Base-by-base conservation (phyloP, 2,329 filamentous ascomycete genomes). In the Nemania sp. region DNA sequence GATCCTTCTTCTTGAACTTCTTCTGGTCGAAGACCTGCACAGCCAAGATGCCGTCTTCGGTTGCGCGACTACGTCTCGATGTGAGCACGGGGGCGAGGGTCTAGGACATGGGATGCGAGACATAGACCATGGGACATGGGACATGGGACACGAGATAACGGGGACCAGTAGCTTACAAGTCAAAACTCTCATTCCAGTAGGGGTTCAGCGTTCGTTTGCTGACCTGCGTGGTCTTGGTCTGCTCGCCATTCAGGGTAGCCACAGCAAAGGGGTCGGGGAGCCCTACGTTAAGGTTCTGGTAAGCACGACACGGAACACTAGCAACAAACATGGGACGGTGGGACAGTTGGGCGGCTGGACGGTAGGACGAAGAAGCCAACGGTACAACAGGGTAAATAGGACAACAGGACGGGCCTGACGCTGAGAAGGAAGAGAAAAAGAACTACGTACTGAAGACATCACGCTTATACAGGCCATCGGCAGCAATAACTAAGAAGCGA, bases 1-100 rank as follows among this genome's bases (percentile, higher is more conserved):
- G 94, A 66, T 99, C 94, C 91, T 97, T 99, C 84, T 99, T 99
- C 81, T 99, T 99, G 78, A 99, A 99, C 77, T 99, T 99, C 80
- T 97, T 97, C 76, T 99, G 94, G 74, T 99, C 94, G 71, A 99
- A 99, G 50, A 99, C 96, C 71, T 99, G 94, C 41, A 99, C 92
- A 6, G 94, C 94, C 42, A 99, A 81, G 68, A 99, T 97, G 72
- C 92, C 96, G 68, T 96, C 93, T 72, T 99, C 94, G 57, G 88
- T 94, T 56, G 91, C 93, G 71, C 83, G 84, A 79, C 94, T 97
- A 70, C 54, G 65, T 30, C 19, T 47, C 41, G 36, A 54, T 52
- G 48, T 64, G 61, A 61, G 65, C 63, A 61, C 55, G 44, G 56
- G 48, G 33, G 43, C 61, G 57, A 63, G 20, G 57, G 61, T 33